Base-by-base conservation (phyloP, 108 stramenopile genomes). In the Nitzschia sp. region DNA sequence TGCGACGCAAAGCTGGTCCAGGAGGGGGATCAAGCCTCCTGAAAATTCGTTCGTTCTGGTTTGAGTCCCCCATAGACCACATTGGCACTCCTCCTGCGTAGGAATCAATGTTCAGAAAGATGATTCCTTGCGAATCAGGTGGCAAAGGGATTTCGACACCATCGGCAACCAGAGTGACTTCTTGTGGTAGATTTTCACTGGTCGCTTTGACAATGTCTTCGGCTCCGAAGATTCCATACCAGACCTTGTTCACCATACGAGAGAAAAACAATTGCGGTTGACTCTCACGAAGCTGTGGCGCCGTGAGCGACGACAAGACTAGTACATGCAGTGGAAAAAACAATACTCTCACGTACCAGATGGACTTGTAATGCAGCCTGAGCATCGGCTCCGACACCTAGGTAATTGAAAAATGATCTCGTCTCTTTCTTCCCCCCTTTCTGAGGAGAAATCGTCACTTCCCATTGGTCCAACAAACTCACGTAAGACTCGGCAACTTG, bases 341-440 rank as follows among this genome's bases (percentile, higher is more conserved):
- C 10, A 9, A 38, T 17, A 65, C 51, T 56, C 41, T n/a, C n/a
- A n/a, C n/a, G n/a, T n/a, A 77, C 61, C 67, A 71, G 78, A 42
- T 96, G 93, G 19, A 96, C 90, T 75, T 92, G 89, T 7, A 96
- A 65, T 7, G 91, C 91, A 5, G 87, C 83, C 57, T 91, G 87
- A 7, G 93, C 95, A 72, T 96, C 95, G 0, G 86, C 89, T 22
- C 95, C 95, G n/a, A 96, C 86, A 21, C 95, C 88, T 10, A 96
- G 63, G 56, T 96, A 96, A 61, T 96, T 96, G 38, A 87, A 83
- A 65, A 96, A 92, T 0, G 83, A 77, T 58, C 92, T 90, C 10
- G 53, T 65, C 22, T 57, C 60, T 34, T 70, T 67, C 8, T 69
- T 64, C 74, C 88, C 56, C 42, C 65, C 61, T 51, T 85, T 71